A percentile compares a stretch with the other conserved stretches of the same genome.
phyloP scores from a whole-genome alignment of 163 green algal genomes.

The Botryococcus braunii region DNA sequence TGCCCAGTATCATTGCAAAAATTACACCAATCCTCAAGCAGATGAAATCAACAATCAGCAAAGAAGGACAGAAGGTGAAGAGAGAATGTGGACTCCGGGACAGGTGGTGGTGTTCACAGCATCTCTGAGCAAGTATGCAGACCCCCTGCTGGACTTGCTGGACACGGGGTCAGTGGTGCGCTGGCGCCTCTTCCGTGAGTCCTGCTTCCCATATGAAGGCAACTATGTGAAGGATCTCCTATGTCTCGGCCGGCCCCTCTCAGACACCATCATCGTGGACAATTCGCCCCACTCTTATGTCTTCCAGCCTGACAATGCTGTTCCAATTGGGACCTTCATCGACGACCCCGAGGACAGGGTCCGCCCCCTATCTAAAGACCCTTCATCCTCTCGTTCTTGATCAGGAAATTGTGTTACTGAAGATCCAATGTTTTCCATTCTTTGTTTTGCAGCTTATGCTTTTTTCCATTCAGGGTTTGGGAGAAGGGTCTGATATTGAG shows the following conservation, averaged over 20 bases:
- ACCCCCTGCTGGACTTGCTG: slow-evolving; percentile 92
- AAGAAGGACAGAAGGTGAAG: too few relatives aligned
- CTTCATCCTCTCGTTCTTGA: too few relatives aligned
- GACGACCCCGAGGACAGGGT: slow-evolving; percentile 69
- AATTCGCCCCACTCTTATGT: slow-evolving; percentile 82
- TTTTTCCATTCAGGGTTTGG: too few relatives aligned
- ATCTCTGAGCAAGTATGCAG: slow-evolving; percentile 83
- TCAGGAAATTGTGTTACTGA: too few relatives aligned
- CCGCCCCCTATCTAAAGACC: background rate
- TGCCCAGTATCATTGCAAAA: too few relatives aligned
- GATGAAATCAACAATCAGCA: too few relatives aligned
- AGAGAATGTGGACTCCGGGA: background rate
- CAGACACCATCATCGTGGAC: slow-evolving; percentile 88
- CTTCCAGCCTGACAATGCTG: slow-evolving; percentile 73
- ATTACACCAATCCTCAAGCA: too few relatives aligned
- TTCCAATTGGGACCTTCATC: slow-evolving; percentile 90
- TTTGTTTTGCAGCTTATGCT: too few relatives aligned
- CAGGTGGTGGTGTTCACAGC: slow-evolving; percentile 92
- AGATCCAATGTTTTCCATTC: too few relatives aligned
- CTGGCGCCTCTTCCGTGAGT: slow-evolving; percentile 91
- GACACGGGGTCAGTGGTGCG: slow-evolving; percentile 64
- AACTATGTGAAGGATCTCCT: slow-evolving; percentile 95
- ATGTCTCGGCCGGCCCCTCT: slow-evolving; percentile 75
- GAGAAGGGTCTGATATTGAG: too few relatives aligned
- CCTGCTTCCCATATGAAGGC: slow-evolving; percentile 82